Evolutionary conservation across 2,329 filamentous ascomycete genomes (phyloP).

Genomic region (Triangularia setosa): DNA sequence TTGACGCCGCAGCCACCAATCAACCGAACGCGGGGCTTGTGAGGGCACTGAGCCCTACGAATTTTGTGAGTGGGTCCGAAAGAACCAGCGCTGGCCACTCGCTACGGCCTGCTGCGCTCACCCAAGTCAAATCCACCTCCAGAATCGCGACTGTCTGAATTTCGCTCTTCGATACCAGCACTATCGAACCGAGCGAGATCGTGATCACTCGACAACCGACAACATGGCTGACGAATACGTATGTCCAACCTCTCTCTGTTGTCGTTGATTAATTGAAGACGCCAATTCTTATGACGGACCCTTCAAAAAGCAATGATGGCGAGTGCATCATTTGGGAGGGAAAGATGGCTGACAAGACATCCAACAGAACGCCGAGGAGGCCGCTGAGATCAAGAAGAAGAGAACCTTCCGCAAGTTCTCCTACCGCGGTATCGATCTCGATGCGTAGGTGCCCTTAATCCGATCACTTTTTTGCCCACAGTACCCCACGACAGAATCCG

Average conservation of each 20-base stretch:
- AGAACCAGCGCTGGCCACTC: conserved; percentile 19
- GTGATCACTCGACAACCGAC: conserved; percentile 41
- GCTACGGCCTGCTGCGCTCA: conserved; percentile 15
- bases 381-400: conserved; percentile 99
- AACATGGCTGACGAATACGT: conserved; percentile 68
- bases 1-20: conserved; percentile 11
- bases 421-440: conserved; percentile 98
- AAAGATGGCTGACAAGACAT: background rate
- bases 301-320: background rate
- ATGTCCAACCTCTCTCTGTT: conserved; percentile 19
- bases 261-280: background rate
- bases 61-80: conserved; percentile 26
- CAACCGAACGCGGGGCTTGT: conserved; percentile 11
- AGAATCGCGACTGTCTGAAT: conserved; percentile 28
- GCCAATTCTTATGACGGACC: no score
- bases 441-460: conserved; percentile 69
- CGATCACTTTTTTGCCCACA: background rate
- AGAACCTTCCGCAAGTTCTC: conserved; percentile 99
- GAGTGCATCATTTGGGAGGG: background rate
- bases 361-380: conserved; percentile 86
- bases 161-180: conserved; percentile 34
- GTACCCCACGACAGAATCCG: background rate
- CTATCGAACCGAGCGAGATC: conserved; percentile 38
- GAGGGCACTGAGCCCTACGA: conserved; percentile 30
- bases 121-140: conserved; percentile 26